These are phyloP conservation scores for Daldinia loculata DNA, from an alignment of 495 filamentous ascomycete species.

Conservation along the genomic window DNA sequence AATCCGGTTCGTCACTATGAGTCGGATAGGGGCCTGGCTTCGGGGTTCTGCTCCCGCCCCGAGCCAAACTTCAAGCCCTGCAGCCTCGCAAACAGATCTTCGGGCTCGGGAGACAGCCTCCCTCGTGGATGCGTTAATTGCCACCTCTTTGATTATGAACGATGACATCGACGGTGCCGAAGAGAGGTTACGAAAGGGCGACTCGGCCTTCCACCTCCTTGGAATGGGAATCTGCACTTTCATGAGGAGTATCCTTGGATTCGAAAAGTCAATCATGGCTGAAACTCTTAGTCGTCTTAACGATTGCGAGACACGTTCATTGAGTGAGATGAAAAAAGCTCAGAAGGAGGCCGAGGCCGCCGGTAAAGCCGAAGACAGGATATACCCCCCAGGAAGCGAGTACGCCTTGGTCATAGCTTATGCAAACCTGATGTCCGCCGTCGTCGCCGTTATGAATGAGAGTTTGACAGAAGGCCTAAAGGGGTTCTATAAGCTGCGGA, in stretches of 20 bases:
- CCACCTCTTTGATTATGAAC: slow-evolving; percentile 76
- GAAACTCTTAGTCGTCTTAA: slow-evolving; percentile 78
- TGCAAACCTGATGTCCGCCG: slow-evolving; percentile 87
- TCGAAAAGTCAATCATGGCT: slow-evolving; percentile 94
- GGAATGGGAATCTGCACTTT: slow-evolving; percentile 84
- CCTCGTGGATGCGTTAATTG: slow-evolving; percentile 59
- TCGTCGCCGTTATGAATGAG: slow-evolving; percentile 89
- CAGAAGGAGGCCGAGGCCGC: slow-evolving; percentile 61
- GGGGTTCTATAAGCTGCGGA: slow-evolving; percentile 92
- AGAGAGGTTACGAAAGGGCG: slow-evolving; percentile 69
- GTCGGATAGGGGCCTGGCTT: slow-evolving; percentile 46
- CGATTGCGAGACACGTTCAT: slow-evolving; percentile 82
- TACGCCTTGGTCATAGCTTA: slow-evolving; percentile 79
- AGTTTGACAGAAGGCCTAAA: slow-evolving; percentile 90
- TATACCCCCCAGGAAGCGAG: slow-evolving; percentile 86
- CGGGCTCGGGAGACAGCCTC: slow-evolving; percentile 48
- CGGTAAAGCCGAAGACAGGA: slow-evolving; percentile 42
- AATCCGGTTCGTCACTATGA: slow-evolving; percentile 30
- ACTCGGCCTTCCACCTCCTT: slow-evolving; percentile 92
- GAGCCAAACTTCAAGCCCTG: slow-evolving; percentile 32
- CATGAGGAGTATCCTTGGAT: slow-evolving; percentile 85
- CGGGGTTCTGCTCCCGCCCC: slow-evolving; percentile 42
- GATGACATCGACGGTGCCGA: slow-evolving; percentile 94
- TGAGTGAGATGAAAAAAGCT: slow-evolving; percentile 78
- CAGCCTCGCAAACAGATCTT: slow-evolving; percentile 36